Conservation (phyloP, 768 basidiomycete species). For the Tulasnella sp. region DNA sequence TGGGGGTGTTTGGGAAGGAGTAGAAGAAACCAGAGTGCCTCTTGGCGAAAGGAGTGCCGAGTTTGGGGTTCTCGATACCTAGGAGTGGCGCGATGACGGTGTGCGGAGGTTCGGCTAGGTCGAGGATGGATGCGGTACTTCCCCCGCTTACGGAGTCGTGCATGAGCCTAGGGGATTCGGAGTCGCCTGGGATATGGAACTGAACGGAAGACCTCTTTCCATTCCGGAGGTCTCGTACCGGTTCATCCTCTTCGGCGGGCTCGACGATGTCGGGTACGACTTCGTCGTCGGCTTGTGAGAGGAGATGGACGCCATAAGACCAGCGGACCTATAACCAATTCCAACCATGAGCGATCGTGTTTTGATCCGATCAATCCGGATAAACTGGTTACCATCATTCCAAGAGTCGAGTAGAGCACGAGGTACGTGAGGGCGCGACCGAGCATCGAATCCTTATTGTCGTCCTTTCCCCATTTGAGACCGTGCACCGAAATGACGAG, state of each 20-base stretch:
- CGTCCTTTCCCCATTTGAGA: constrained; percentile 70
- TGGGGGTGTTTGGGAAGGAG: constrained; percentile 53
- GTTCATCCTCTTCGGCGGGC: constrained; percentile 12
- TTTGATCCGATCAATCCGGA: too few species aligned
- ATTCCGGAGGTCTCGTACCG: constrained; percentile 1
- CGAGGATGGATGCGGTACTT: not conserved
- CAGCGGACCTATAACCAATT: constrained; percentile 56
- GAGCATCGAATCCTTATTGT: constrained; percentile 80
- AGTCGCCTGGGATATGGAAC: constrained; percentile 8
- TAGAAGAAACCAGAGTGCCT: constrained; percentile 42
- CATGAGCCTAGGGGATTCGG: not conserved
- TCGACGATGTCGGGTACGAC: constrained; percentile 11
- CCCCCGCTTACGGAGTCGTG: not conserved
- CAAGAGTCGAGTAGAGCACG: constrained; percentile 86
- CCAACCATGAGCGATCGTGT: too few species aligned
- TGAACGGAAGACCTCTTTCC: not conserved
- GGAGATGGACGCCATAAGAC: constrained; percentile 81
- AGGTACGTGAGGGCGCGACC: constrained; percentile 84
- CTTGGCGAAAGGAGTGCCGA: constrained; percentile 3
- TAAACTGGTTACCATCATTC: constrained; percentile 98
- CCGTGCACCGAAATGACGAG: constrained; percentile 74
- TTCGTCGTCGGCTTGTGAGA: constrained; percentile 60
- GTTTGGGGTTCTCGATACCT: not conserved
- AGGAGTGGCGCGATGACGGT: not conserved
- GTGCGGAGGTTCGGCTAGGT: not conserved